Base-by-base conservation (phyloP, 371 early-diverging fungal species). In the Lichtheimia ornata region DNA sequence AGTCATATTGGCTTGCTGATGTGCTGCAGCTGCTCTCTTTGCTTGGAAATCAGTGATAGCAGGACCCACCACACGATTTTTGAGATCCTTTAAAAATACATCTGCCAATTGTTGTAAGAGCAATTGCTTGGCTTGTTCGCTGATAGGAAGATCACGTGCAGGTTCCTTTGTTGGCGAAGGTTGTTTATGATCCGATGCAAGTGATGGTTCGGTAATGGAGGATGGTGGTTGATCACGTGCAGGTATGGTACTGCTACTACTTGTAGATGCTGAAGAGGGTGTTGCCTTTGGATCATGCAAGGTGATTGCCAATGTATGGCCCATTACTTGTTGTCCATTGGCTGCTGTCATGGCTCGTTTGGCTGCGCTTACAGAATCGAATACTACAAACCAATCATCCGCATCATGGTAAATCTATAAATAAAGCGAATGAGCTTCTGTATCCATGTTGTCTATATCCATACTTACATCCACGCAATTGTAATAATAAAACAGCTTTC, bases 71-170 rank as follows among this genome's bases (percentile, higher is more conserved):
- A 87, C 73, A 22, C 86, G 81, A 30, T 74, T 82, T 28, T 82
- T 79, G 11, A 87, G 56, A 64, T 87, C 86, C 51, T 83, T 85
- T n/a, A 84, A 25, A 53, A 87, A 84, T 3, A 87, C 82, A 45
- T 84, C 79, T 13, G 77, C 71, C 24, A 87, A 67, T 62, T 85
- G 75, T n/a, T 72, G 56, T 50, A 74, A 72, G 12, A 85, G 66
- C 42, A 83, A 54, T 24, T 76, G 65, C 49, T 74, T 83, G 27
- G 70, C 72, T 61, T 69, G 80, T 15, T 35, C 61, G 5, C 20
- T 25, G 24, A 56, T 6, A 7, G 47, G 45, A 24, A 41, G 27
- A 20, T 43, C 47, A n/a, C 22, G 18, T 18, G 47, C n/a, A n/a
- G 17, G 47, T 9, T 35, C 35, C 35, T 35, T 35, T 35, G 35